A percentile compares a stretch with the other conserved stretches of the same genome.
Conservation (phyloP, 371 early-diverging fungal species). For the Massospora cicadina region DNA sequence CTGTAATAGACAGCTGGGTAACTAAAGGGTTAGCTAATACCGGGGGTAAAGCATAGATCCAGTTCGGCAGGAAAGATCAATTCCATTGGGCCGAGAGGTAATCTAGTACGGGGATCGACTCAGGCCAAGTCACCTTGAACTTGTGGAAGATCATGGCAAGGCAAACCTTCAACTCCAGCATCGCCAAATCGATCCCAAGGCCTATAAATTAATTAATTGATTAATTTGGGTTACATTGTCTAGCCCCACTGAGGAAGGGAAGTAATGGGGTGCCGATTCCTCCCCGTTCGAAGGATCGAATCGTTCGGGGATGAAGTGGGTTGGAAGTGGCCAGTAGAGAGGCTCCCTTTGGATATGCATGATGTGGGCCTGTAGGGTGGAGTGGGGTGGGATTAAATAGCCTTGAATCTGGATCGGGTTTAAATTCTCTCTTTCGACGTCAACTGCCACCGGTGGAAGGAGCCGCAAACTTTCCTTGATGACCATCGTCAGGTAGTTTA, state of each 20-base stretch:
- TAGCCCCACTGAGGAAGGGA: slow-evolving; percentile 1
- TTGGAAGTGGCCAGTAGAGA: neutral
- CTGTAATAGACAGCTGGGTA: no score
- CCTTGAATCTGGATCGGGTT: neutral
- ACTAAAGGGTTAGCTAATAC: no score
- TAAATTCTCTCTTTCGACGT: neutral
- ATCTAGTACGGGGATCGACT: neutral
- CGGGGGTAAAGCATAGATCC: neutral
- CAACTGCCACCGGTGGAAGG: slow-evolving; percentile 1
- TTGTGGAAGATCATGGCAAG: neutral
- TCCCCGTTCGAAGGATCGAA: neutral
- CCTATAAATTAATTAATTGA: neutral
- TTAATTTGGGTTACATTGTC: slow-evolving; percentile 1
- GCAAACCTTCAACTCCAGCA: slow-evolving; percentile 5
- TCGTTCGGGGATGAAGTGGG: neutral
- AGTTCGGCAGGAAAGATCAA: neutral
- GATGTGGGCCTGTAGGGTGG: neutral
- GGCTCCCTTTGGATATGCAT: neutral
- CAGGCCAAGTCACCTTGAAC: slow-evolving; percentile 5
- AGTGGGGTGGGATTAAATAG: neutral
- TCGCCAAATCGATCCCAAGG: slow-evolving; percentile 1
- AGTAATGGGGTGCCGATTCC: neutral
- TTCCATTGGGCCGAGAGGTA: neutral
- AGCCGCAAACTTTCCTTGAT: slow-evolving; percentile 9
- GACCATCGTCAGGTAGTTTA: neutral